A percentile compares a stretch with the other conserved stretches of the same genome.
These are phyloP conservation scores for Trichoderma erinaceum DNA, from an alignment of 495 filamentous ascomycete genomes.

Conservation along the genomic window DNA sequence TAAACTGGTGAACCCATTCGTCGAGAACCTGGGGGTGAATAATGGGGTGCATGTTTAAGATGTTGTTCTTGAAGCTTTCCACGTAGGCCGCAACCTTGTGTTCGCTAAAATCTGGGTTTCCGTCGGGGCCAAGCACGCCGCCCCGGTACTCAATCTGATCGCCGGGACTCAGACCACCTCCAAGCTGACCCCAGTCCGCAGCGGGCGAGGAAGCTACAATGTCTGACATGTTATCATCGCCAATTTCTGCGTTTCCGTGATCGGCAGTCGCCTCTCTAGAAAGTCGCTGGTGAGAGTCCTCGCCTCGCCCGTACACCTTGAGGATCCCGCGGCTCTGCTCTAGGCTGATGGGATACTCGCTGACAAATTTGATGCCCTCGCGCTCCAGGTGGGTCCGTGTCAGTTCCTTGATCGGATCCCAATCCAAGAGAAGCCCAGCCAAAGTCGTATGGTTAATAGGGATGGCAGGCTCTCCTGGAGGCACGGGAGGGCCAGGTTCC, in stretches of 20 bases:
- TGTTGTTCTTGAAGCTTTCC: conserved; percentile 66
- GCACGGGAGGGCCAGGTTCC: conserved; percentile 39
- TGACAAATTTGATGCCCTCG: conserved; percentile 55
- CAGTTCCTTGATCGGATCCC: conserved; percentile 57
- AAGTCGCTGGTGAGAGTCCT: conserved; percentile 50
- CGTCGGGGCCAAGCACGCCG: conserved; percentile 51
- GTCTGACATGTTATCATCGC: conserved; percentile 39
- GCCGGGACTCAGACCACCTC: conserved; percentile 36
- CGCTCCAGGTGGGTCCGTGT: conserved; percentile 39
- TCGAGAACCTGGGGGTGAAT: conserved; percentile 48
- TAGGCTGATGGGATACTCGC: conserved; percentile 56
- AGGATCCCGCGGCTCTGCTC: conserved; percentile 74
- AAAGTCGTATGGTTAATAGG: conserved; percentile 75
- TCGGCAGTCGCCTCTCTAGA: conserved; percentile 21
- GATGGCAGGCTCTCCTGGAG: conserved; percentile 55
- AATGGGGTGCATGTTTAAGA: conserved; percentile 89
- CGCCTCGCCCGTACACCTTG: conserved; percentile 71
- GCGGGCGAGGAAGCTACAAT: conserved; percentile 42
- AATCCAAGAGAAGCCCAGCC: conserved; percentile 69
- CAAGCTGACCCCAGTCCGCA: conserved; percentile 45
- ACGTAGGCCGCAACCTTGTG: conserved; percentile 58
- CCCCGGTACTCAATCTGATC: conserved; percentile 28
- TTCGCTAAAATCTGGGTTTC: conserved; percentile 58
- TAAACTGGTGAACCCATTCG: conserved; percentile 43
- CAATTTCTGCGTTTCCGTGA: conserved; percentile 24